Conservation (phyloP, 495 filamentous ascomycete genomes). For the Lasiosphaeria miniovina region DNA sequence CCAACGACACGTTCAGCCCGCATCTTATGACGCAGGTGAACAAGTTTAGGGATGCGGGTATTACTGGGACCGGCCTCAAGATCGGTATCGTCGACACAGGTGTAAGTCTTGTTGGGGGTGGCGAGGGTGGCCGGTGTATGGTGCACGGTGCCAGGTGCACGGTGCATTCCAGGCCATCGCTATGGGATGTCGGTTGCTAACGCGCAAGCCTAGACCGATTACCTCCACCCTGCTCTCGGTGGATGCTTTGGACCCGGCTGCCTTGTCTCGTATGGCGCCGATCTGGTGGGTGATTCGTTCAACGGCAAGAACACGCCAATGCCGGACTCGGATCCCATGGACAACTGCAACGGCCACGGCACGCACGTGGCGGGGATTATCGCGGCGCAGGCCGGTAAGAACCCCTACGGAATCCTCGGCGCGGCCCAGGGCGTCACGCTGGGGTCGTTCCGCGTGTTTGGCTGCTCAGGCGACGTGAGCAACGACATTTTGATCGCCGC, state of each 20-base stretch:
- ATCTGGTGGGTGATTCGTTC: conserved; percentile 53
- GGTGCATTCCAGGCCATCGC: background rate
- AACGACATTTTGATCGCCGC: conserved; percentile 55
- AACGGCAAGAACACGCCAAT: conserved; percentile 38
- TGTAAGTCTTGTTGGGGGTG: conserved; percentile 24
- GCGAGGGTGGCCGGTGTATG: background rate
- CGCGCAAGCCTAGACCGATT: conserved; percentile 44
- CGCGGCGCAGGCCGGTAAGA: conserved; percentile 45
- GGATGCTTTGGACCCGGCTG: conserved; percentile 55
- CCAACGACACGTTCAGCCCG: conserved; percentile 39
- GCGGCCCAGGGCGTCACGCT: conserved; percentile 54
- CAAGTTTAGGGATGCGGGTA: conserved; percentile 42
- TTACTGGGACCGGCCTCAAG: conserved; percentile 46
- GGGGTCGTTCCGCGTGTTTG: conserved; percentile 55
- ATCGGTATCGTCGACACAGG: conserved; percentile 49
- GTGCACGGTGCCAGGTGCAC: too few species aligned
- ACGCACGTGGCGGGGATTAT: conserved; percentile 54
- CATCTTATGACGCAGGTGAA: conserved; percentile 51
- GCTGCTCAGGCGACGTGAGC: conserved; percentile 44
- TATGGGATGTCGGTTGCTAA: conserved; percentile 12
- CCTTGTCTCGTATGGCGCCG: conserved; percentile 51
- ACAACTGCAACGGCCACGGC: conserved; percentile 47
- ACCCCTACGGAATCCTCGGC: conserved; percentile 50
- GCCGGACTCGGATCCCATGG: conserved; percentile 46
- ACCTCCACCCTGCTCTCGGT: conserved; percentile 55